A percentile compares a stretch with the other conserved stretches of the same genome.
These are phyloP conservation scores for Magnaporthiopsis incrustans DNA, from an alignment of 2,329 filamentous ascomycete genomes.

Conservation along the genomic window DNA sequence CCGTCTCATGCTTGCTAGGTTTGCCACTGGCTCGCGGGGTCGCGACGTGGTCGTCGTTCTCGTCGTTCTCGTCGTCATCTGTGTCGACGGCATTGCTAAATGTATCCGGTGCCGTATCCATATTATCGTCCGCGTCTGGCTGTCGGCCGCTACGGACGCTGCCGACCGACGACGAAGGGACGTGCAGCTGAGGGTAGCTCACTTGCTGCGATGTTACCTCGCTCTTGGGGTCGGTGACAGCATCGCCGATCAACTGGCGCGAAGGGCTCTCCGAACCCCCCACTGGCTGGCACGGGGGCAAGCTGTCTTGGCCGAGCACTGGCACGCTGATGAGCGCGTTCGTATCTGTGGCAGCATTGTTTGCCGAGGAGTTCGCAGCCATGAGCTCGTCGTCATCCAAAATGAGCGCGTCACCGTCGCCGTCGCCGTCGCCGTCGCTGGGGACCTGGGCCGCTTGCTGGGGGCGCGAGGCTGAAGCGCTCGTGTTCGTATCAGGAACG, in stretches of 20 bases:
- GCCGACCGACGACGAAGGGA: conserved; percentile 28
- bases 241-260: conserved; percentile 18
- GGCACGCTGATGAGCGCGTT: background rate
- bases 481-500: background rate
- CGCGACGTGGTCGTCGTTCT: conserved; percentile 1
- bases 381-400: background rate
- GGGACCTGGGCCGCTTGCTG: background rate
- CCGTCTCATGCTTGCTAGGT: background rate
- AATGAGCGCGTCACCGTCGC: background rate
- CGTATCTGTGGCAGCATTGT: background rate
- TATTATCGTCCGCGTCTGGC: conserved; percentile 32
- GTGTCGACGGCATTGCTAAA: conserved; percentile 14
- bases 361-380: no score
- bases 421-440: background rate
- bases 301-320: background rate
- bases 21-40: conserved; percentile 4
- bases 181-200: conserved; percentile 22
- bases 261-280: conserved; percentile 21
- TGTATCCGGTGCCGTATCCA: conserved; percentile 25
- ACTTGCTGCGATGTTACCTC: conserved; percentile 12
- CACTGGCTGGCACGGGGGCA: background rate
- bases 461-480: background rate
- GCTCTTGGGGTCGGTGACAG: background rate
- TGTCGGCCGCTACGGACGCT: conserved; percentile 42
- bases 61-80: background rate